These are phyloP conservation scores for Euphorbia schlechtendalii DNA, from an alignment of 441 rosid genomes.

Conservation along the genomic window DNA sequence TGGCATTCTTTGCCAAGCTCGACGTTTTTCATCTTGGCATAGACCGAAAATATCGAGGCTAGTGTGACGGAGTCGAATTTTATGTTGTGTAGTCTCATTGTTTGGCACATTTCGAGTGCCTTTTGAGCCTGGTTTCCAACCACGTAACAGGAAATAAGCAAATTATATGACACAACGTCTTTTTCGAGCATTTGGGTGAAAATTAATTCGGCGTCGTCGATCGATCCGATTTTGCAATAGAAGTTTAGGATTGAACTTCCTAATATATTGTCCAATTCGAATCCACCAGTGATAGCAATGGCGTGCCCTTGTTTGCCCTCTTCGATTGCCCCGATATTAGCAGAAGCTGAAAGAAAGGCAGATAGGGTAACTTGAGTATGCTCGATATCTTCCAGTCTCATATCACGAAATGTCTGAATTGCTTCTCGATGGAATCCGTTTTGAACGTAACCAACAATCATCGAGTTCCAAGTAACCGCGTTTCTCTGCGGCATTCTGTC, in stretches of 20 bases:
- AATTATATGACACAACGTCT: slow-evolving; percentile 78
- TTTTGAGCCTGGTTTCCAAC: slow-evolving; percentile 37
- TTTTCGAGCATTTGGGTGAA: slow-evolving; percentile 43
- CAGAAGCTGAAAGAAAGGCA: slow-evolving; percentile 65
- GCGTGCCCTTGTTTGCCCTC: slow-evolving; percentile 82
- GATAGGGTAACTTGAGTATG: slow-evolving; percentile 56
- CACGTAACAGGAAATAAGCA: slow-evolving; percentile 58
- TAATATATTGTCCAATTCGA: slow-evolving; percentile 49
- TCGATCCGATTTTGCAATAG: slow-evolving; percentile 60
- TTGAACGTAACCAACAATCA: slow-evolving; percentile 61
- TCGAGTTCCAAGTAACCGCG: slow-evolving; percentile 67
- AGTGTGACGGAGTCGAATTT: slow-evolving; percentile 69
- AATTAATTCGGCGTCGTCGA: slow-evolving; percentile 56
- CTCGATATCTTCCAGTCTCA: slow-evolving; percentile 52
- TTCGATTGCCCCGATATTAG: slow-evolving; percentile 52
- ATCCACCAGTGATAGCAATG: slow-evolving; percentile 44
- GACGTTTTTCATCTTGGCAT: slow-evolving; percentile 34
- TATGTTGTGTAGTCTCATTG: slow-evolving; percentile 46
- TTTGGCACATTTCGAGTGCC: slow-evolving; percentile 44
- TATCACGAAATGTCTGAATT: slow-evolving; percentile 38
- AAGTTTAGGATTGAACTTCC: slow-evolving; percentile 75
- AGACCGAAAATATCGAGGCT: slow-evolving; percentile 50
- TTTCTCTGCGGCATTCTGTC: slow-evolving; percentile 37
- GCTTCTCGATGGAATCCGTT: slow-evolving; percentile 63
- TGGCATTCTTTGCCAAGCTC: slow-evolving; percentile 61